phyloP scores from a whole-genome alignment of 768 basidiomycete species.

The Boletus barrowsii region DNA sequence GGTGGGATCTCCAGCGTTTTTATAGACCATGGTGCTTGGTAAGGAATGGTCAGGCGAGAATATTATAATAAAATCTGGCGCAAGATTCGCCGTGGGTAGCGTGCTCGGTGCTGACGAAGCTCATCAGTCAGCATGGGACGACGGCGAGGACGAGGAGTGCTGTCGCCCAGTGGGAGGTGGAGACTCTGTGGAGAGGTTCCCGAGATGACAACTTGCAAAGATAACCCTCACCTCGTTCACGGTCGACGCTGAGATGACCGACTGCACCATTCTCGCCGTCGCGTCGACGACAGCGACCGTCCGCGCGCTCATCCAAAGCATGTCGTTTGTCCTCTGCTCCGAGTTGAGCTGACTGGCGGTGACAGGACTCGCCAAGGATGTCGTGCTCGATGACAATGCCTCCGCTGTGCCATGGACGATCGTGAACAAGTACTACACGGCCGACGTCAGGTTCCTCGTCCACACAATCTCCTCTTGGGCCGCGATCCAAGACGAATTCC shows the following conservation, averaged over 20 bases:
- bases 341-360: slow-evolving; percentile 17
- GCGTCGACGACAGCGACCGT: slow-evolving; percentile 19
- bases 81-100: slow-evolving; percentile 3
- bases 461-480: slow-evolving; percentile 45
- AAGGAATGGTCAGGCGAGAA: not conserved
- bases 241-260: slow-evolving; percentile 7
- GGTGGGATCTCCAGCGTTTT: not conserved
- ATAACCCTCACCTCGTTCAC: not conserved
- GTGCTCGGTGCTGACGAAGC: slow-evolving; percentile 17
- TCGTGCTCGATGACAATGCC: slow-evolving; percentile 15
- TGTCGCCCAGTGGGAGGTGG: no score
- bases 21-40: not conserved
- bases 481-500: slow-evolving; percentile 35
- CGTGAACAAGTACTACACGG: slow-evolving; percentile 77
- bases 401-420: slow-evolving; percentile 66
- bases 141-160: not conserved
- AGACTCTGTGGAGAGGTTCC: no score
- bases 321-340: not conserved
- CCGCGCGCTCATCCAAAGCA: slow-evolving; percentile 25
- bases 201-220: not conserved
- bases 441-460: slow-evolving; percentile 65
- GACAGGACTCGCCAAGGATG: slow-evolving; percentile 22
- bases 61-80: not conserved
- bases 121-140: slow-evolving; percentile 3
- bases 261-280: slow-evolving; percentile 28